Evolutionary conservation across 257 asterid species (phyloP).

Genomic region (Cordia subcordata): DNA sequence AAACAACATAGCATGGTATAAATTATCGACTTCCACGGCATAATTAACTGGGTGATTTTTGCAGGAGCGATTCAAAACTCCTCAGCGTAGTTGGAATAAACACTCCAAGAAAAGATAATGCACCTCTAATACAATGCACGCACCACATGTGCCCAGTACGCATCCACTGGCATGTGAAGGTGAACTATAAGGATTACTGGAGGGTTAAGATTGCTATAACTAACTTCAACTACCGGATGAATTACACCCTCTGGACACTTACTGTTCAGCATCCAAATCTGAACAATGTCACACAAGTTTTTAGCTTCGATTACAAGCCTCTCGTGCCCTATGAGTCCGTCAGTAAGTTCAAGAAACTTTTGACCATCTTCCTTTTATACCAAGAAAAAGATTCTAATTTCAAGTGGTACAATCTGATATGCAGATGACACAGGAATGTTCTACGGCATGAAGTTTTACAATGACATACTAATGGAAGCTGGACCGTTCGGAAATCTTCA

Average conservation of each 20-base stretch:
- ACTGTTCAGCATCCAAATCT: constrained; percentile 22
- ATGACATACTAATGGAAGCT: constrained; percentile 1
- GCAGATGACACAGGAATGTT: constrained; percentile 6
- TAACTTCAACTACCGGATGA: constrained; percentile 15
- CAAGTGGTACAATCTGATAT: neutral
- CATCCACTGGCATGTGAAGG: constrained; percentile 21
- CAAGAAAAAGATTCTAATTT: neutral
- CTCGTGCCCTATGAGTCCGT: constrained; percentile 4
- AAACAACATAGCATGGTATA: too few relatives aligned
- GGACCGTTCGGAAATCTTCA: constrained; percentile 3
- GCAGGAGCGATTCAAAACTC: constrained; percentile 5
- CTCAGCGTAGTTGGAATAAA: neutral
- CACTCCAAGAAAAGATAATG: constrained; percentile 8
- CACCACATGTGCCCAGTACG: constrained; percentile 17
- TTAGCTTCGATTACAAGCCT: constrained; percentile 19
- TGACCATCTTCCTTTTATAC: neutral
- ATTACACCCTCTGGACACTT: constrained; percentile 18
- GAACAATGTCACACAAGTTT: constrained; percentile 10
- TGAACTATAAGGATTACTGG: constrained; percentile 19
- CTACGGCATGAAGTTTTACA: constrained; percentile 1
- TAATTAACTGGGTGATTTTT: neutral
- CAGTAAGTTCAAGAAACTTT: neutral
- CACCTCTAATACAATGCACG: constrained; percentile 14
- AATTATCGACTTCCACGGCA: neutral
- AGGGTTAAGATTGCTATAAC: constrained; percentile 18